Percentiles rank a stretch among this genome's conserved stretches.
Evolutionary conservation across 352 stramenopile species (phyloP).

Genomic region (Blastocystis sp.): DNA sequence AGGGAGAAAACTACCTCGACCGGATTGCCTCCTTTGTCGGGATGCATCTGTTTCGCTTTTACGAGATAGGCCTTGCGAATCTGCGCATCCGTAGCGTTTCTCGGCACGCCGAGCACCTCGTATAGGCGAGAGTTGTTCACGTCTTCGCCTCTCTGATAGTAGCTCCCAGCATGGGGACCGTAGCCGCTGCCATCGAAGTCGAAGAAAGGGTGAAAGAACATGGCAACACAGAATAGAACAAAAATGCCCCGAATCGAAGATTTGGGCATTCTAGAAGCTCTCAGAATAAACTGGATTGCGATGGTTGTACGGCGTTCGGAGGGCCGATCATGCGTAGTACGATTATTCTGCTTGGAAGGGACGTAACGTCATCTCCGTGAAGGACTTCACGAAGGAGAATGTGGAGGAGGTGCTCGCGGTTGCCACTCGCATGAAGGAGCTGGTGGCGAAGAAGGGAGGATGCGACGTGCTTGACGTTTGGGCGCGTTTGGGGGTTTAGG

Average conservation of each 20-base stretch:
- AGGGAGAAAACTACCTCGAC: slow-evolving; percentile 77
- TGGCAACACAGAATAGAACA: slow-evolving; percentile 5
- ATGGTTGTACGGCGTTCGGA: not conserved
- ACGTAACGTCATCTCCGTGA: slow-evolving; percentile 72
- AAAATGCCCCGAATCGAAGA: not conserved
- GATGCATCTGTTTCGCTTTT: slow-evolving; percentile 89
- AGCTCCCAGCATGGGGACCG: not conserved
- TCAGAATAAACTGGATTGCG: not conserved
- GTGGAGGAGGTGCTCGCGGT: slow-evolving; percentile 70
- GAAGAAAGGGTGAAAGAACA: slow-evolving; percentile 67
- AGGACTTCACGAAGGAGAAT: slow-evolving; percentile 71
- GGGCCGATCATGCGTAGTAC: slow-evolving; percentile 46
- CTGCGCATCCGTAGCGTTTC: slow-evolving; percentile 80
- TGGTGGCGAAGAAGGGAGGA: slow-evolving; percentile 68
- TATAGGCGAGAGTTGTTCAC: slow-evolving; percentile 83
- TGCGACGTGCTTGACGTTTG: slow-evolving; percentile 67
- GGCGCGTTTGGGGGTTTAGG: slow-evolving; percentile 22
- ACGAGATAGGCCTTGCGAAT: slow-evolving; percentile 86
- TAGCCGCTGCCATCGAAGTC: slow-evolving; percentile 36
- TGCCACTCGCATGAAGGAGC: slow-evolving; percentile 71
- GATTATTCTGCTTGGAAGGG: slow-evolving; percentile 71
- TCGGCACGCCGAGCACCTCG: slow-evolving; percentile 81
- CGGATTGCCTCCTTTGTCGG: slow-evolving; percentile 94
- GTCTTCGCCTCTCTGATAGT: not conserved
- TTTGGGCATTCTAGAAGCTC: slow-evolving; percentile 61